Base-by-base conservation (phyloP, 352 stramenopile genomes). In the Phytopythium vexans region DNA sequence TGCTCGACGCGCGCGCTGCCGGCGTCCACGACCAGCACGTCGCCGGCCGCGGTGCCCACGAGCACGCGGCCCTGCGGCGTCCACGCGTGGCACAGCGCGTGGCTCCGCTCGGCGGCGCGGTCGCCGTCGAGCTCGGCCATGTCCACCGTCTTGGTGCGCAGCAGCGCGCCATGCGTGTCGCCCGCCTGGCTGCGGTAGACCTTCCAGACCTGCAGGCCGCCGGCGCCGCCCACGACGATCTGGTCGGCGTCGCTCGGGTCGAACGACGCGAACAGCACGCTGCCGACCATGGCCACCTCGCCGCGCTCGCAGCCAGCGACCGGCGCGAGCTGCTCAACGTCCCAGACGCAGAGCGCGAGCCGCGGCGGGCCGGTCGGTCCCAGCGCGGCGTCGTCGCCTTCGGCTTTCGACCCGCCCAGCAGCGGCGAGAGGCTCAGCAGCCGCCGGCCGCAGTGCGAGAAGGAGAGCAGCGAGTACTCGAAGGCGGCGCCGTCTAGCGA, bases 121-220 rank as follows among this genome's bases (percentile, higher is more conserved):
- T 68, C 79, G 45, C 85, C 73, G 21, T 86, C 68, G 2, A 56
- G 27, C 16, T 41, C 48, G n/a, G n/a, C 15, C 11, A 21, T 11
- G n/a, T 43, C 47, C 8, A 3, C 21, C 10, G 42, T 16, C 61
- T 72, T 49, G 3, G 68, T 51, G 49, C 65, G 68, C 38, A 77
- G 44, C 6, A 76, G 52, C 4, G 62, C 49, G 21, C 21, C 21
- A 27, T 27, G 21, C 4, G 21, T 64, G 34, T 58, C 58, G n/a
- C 65, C 62, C 10, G 48, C 66, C 32, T 48, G 51, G 40, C 57
- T 50, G 27, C 62, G 65, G 66, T 83, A 89, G 33, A 89, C 57
- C 56, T 86, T 89, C 75, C 73, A 94, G 52, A 92, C 54, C 21
- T 83, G 65, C 8, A 94, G 63, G 5, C 78, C 77, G 34, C 80